Evolutionary conservation across 306 rosid species (phyloP).

Genomic region (Quercus ilex): DNA sequence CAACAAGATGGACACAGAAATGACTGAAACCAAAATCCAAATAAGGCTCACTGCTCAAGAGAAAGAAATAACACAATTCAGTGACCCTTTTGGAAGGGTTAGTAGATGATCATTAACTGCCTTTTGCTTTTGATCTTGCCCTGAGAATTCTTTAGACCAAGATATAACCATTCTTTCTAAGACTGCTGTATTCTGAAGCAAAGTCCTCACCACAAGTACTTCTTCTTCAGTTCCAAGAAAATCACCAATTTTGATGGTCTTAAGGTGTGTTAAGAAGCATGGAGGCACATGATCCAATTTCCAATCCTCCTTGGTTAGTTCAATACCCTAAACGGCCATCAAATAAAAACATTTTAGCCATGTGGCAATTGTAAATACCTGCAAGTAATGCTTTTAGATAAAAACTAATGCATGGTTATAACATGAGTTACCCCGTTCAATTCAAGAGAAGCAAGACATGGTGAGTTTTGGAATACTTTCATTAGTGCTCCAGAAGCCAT

Average conservation of each 20-base stretch:
- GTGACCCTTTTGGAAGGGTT: too few species aligned
- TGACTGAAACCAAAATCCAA: too few species aligned
- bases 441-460: not conserved
- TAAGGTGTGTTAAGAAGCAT: not conserved
- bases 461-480: not conserved
- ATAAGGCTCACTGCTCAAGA: too few species aligned
- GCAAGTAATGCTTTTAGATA: too few species aligned
- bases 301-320: not conserved
- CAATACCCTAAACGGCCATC: not conserved
- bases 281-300: not conserved
- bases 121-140: too few species aligned
- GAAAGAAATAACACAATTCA: too few species aligned
- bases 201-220: not conserved
- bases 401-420: too few species aligned
- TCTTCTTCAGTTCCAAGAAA: not conserved
- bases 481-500: too few species aligned
- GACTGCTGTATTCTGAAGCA: not conserved
- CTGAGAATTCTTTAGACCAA: too few species aligned
- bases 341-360: not conserved
- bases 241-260: not conserved
- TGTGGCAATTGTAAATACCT: not conserved
- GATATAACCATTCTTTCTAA: not conserved
- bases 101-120: too few species aligned
- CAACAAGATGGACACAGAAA: too few species aligned
- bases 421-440: not conserved